Conservation (phyloP, 768 basidiomycete species). For the Lyophyllum decastes region DNA sequence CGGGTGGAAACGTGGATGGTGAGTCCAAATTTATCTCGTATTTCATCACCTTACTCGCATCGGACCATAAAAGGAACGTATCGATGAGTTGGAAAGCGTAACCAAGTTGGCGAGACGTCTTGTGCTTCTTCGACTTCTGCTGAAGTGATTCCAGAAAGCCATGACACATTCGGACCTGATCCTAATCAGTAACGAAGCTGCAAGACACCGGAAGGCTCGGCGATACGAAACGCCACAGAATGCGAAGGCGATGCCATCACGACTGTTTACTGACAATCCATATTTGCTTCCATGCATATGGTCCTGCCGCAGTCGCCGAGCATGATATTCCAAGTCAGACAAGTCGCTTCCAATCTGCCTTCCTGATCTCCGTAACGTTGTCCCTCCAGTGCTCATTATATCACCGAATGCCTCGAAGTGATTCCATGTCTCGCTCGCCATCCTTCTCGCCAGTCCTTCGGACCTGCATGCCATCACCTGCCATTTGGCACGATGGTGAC, state of each 20-base stretch:
- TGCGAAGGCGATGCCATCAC: neutral
- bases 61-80: neutral
- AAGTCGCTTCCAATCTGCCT: constrained; percentile 6
- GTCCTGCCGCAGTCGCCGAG: neutral
- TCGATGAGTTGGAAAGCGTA: neutral
- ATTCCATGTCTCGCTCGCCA: neutral
- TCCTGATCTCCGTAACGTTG: constrained; percentile 8
- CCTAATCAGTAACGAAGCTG: neutral
- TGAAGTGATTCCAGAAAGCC: neutral
- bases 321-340: neutral
- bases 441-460: constrained; percentile 1
- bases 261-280: neutral
- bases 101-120: neutral
- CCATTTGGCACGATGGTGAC: neutral
- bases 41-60: neutral
- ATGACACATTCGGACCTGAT: neutral
- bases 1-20: neutral
- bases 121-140: neutral
- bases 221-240: neutral
- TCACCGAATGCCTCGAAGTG: neutral
- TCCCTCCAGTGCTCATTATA: neutral
- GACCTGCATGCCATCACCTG: neutral
- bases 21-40: neutral
- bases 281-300: neutral
- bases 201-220: neutral